These are phyloP conservation scores for Beverwykella pulmonaria DNA, from an alignment of 495 filamentous ascomycete genomes.

Conservation along the genomic window DNA sequence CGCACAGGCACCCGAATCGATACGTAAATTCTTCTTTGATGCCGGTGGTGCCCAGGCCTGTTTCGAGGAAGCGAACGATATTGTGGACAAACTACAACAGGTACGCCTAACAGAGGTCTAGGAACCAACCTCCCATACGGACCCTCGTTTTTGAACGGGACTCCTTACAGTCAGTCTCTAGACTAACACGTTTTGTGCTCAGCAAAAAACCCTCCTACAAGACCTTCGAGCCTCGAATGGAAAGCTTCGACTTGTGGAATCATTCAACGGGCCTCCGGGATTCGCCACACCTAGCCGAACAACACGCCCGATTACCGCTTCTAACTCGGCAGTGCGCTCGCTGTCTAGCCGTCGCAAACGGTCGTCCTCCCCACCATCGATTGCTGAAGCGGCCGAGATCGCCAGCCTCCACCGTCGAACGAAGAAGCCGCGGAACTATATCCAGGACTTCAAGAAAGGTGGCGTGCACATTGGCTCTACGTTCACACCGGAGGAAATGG, in stretches of 20 bases:
- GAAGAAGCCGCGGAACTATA: conserved; percentile 43
- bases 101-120: conserved; percentile 50
- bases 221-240: conserved; percentile 24
- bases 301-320: neutral
- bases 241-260: conserved; percentile 9
- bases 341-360: conserved; percentile 50
- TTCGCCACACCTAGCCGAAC: conserved; percentile 27
- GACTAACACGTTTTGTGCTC: conserved; percentile 4
- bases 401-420: conserved; percentile 45
- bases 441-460: conserved; percentile 17
- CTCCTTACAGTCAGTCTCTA: neutral
- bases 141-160: neutral
- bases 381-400: conserved; percentile 60
- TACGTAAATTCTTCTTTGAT: conserved; percentile 74
- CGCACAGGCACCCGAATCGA: conserved; percentile 72
- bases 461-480: conserved; percentile 1
- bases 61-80: conserved; percentile 69
- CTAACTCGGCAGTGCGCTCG: conserved; percentile 10
- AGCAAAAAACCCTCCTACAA: conserved; percentile 27
- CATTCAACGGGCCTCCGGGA: conserved; percentile 18
- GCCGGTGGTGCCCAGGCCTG: conserved; percentile 65
- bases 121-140: neutral
- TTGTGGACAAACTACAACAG: conserved; percentile 56
- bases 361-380: conserved; percentile 56
- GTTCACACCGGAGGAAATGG: conserved; percentile 35